Evolutionary conservation across 129 eudicot genomes (phyloP).

Genomic region (Pseudognaphalium luteoalbum): DNA sequence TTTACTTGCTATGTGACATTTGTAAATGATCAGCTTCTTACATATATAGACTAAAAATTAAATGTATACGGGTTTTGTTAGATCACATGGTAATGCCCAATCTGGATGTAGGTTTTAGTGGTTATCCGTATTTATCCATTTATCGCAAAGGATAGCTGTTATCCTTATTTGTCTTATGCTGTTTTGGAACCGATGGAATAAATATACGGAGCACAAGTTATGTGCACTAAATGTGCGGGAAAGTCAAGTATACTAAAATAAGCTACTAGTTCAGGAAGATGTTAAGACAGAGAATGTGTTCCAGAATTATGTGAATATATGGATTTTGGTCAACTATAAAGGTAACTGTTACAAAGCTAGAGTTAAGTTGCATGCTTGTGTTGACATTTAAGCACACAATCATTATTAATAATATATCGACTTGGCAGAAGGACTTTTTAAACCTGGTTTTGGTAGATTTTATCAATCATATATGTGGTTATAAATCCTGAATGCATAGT

Average conservation of each 20-base stretch:
- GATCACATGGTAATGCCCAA: neutral
- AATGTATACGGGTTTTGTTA: neutral
- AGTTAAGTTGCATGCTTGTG: neutral
- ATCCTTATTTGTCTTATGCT: neutral
- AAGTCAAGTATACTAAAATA: neutral
- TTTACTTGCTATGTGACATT: neutral
- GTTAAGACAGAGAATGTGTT: neutral
- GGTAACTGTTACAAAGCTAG: neutral
- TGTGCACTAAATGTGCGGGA: neutral
- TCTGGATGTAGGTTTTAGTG: neutral
- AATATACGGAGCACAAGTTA: neutral
- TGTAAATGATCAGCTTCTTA: neutral
- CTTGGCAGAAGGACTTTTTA: neutral
- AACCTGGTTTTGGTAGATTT: neutral
- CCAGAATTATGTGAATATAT: no score
- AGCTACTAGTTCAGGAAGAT: neutral
- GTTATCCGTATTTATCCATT: neutral
- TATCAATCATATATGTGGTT: neutral
- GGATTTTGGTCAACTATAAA: no score
- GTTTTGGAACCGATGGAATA: neutral
- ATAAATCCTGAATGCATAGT: neutral
- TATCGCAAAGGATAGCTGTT: no score
- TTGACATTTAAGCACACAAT: neutral
- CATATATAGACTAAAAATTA: neutral
- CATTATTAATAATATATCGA: neutral